Conservation (phyloP, 805 yeast genomes). For the Metschnikowia colocasiae region DNA sequence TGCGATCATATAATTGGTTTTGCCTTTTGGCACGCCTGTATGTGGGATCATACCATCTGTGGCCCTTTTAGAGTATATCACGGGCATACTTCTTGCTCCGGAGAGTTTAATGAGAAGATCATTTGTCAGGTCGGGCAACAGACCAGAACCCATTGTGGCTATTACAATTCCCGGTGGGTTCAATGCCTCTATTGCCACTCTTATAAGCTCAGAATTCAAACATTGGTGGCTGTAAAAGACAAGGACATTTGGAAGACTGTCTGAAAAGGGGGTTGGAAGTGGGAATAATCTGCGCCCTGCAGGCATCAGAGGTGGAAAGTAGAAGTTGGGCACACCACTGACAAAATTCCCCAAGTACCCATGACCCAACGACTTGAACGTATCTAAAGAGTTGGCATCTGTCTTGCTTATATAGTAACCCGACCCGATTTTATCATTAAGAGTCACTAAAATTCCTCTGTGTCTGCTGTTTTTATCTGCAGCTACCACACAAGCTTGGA, state of each 20-base stretch:
- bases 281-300: conserved; percentile 37
- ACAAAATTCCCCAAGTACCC: conserved; percentile 71
- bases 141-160: conserved; percentile 74
- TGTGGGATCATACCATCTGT: conserved; percentile 70
- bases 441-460: conserved; percentile 60
- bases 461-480: conserved; percentile 46
- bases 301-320: conserved; percentile 60
- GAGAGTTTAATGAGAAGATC: conserved; percentile 39
- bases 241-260: conserved; percentile 42
- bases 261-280: conserved; percentile 21
- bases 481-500: conserved; percentile 66
- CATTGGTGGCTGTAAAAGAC: conserved; percentile 62
- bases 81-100: conserved; percentile 43
- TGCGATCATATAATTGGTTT: conserved; percentile 36
- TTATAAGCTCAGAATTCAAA: conserved; percentile 46
- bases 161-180: conserved; percentile 53
- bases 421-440: conserved; percentile 65
- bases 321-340: conserved; percentile 60
- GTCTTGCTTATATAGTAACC: conserved; percentile 70
- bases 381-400: conserved; percentile 66
- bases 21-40: conserved; percentile 35
- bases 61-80: conserved; percentile 62
- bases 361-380: conserved; percentile 64
- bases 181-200: conserved; percentile 43
- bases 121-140: conserved; percentile 50